Conservation (phyloP, 2,329 filamentous ascomycete species). For the Epichloe sibirici region DNA sequence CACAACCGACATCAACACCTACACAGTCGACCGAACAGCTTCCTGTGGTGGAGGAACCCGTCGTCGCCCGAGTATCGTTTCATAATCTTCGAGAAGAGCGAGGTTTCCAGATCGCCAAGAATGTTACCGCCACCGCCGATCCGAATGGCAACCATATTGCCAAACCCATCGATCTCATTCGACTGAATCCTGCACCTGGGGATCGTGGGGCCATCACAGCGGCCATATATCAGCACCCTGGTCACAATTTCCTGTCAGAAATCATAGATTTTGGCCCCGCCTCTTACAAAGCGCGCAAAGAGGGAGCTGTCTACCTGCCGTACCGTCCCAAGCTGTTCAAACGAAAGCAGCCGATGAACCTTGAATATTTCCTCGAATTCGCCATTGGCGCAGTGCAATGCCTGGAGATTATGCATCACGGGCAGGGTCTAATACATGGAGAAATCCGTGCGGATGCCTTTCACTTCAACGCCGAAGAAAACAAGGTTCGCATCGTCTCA, state of each 20-base stretch:
- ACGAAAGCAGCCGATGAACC: constrained; percentile 48
- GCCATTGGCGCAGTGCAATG: constrained; percentile 81
- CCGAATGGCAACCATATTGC: constrained; percentile 65
- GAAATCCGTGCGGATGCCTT: constrained; percentile 87
- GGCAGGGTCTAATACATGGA: constrained; percentile 74
- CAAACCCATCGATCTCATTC: constrained; percentile 66
- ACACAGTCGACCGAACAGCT: constrained; percentile 27
- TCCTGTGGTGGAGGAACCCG: constrained; percentile 47
- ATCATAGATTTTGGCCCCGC: constrained; percentile 69
- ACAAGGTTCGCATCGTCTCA: constrained; percentile 65
- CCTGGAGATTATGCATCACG: constrained; percentile 82
- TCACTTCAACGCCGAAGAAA: constrained; percentile 63
- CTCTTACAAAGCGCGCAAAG: constrained; percentile 46
- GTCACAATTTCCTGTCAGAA: constrained; percentile 57
- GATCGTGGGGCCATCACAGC: constrained; percentile 64
- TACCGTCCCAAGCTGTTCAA: constrained; percentile 29
- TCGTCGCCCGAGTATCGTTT: constrained; percentile 72
- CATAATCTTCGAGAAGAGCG: constrained; percentile 76
- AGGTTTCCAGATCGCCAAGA: constrained; percentile 72
- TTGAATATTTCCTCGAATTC: constrained; percentile 76
- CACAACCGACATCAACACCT: constrained; percentile 20
- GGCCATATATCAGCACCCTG: constrained; percentile 69
- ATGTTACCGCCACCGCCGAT: constrained; percentile 57
- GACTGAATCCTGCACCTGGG: constrained; percentile 53
- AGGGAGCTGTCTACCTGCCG: constrained; percentile 37